Conservation (phyloP, 2,329 filamentous ascomycete genomes). For the Xylaria arbuscula region DNA sequence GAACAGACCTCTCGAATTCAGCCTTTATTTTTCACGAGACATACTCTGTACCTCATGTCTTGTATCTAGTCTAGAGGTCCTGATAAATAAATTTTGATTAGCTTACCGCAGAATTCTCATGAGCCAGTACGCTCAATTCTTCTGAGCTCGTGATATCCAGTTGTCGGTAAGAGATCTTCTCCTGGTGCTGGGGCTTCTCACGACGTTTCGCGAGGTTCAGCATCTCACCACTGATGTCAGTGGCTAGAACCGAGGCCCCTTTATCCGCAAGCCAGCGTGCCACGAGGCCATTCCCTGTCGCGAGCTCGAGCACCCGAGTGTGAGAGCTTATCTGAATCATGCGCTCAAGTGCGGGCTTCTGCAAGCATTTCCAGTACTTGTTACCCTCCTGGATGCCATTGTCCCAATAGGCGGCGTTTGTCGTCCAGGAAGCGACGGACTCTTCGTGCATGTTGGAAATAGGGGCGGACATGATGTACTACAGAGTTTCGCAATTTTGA, state of each 20-base stretch:
- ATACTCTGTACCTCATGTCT: background rate
- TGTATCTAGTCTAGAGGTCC: background rate
- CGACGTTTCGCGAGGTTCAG: conserved; percentile 22
- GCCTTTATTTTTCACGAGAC: background rate
- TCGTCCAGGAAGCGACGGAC: conserved; percentile 25
- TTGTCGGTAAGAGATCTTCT: conserved; percentile 20
- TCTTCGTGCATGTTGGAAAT: conserved; percentile 14
- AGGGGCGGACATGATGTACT: conserved; percentile 13
- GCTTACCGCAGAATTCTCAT: conserved; percentile 11
- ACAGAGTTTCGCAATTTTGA: background rate
- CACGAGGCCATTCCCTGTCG: conserved; percentile 31
- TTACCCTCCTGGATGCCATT: conserved; percentile 31
- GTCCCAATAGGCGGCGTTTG: conserved; percentile 30
- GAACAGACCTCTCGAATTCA: background rate
- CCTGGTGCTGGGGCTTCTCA: conserved; percentile 23
- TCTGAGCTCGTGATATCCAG: conserved; percentile 22
- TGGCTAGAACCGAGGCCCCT: conserved; percentile 26
- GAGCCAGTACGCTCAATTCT: conserved; percentile 1
- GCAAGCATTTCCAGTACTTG: conserved; percentile 30
- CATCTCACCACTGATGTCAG: conserved; percentile 23
- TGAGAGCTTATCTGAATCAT: conserved; percentile 16
- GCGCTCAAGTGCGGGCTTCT: conserved; percentile 23
- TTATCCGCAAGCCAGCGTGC: conserved; percentile 28
- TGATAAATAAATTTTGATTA: background rate
- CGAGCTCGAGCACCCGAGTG: conserved; percentile 23